A percentile compares a stretch with the other conserved stretches of the same genome.
phyloP scores from a whole-genome alignment of 179 eudicot genomes.

The Pouteria campechiana region DNA sequence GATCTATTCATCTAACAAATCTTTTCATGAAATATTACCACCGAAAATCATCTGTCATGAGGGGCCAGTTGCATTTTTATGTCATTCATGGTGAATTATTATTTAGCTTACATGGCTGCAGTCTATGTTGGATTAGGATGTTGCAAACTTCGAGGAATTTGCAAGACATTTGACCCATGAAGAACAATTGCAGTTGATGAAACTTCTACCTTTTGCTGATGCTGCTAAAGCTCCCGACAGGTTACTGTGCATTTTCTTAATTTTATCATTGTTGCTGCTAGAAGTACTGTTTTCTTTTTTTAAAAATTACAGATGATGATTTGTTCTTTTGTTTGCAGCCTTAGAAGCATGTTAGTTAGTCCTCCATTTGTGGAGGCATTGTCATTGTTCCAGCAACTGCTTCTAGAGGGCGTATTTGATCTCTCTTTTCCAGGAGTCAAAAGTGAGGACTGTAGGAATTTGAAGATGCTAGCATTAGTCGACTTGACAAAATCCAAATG shows the following conservation, averaged over 20 bases:
- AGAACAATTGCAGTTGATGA: conserved; percentile 68
- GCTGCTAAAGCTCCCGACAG: conserved; percentile 42
- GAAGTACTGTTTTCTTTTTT: too few species aligned
- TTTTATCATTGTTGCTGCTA: too few species aligned
- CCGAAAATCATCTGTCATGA: too few species aligned
- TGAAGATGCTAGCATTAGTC: conserved; percentile 57
- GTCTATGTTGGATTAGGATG: conserved; percentile 40
- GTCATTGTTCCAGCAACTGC: conserved; percentile 62
- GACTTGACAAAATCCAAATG: conserved; percentile 48
- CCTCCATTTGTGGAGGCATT: conserved; percentile 53
- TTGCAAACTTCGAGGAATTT: conserved; percentile 52
- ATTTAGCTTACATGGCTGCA: not conserved
- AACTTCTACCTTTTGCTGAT: conserved; percentile 57
- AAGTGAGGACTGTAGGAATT: conserved; percentile 44
- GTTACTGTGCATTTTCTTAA: conserved; percentile 22
- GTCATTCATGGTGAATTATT: too few species aligned
- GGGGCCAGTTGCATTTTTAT: too few species aligned
- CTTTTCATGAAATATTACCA: too few species aligned
- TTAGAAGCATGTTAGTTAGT: conserved; percentile 53
- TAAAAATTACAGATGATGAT: too few species aligned
- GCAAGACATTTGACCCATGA: conserved; percentile 36
- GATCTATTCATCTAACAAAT: too few species aligned
- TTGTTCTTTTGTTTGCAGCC: conserved; percentile 35
- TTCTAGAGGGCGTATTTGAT: conserved; percentile 72
- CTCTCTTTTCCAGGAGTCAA: conserved; percentile 32